Percentiles rank a stretch among this genome's conserved stretches.
Evolutionary conservation across 1,284 basidiomycete genomes (phyloP).

Genomic region (Ustilago nuda): DNA sequence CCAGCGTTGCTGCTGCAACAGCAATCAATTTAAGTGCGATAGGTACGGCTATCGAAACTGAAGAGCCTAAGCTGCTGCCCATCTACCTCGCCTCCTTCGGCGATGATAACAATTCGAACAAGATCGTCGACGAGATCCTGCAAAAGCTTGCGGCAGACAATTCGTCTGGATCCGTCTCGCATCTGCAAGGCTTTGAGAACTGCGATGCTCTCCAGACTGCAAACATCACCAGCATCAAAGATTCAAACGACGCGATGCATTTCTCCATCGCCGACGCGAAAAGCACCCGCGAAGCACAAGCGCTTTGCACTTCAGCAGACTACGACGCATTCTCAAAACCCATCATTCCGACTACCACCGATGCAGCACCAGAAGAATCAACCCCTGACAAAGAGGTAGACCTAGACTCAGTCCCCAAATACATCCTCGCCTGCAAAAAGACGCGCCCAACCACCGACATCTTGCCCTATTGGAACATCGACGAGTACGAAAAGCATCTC

Average conservation of each 20-base stretch:
- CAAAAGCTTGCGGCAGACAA: constrained; percentile 24
- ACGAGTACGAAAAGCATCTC: constrained; percentile 39
- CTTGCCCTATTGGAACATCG: constrained; percentile 49
- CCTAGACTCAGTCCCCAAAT: constrained; percentile 60
- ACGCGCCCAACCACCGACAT: constrained; percentile 13
- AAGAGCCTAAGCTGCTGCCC: constrained; percentile 42
- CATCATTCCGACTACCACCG: constrained; percentile 13
- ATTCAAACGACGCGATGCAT: constrained; percentile 76
- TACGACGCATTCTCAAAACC: constrained; percentile 44
- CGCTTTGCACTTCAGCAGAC: constrained; percentile 30
- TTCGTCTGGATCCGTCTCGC: constrained; percentile 1
- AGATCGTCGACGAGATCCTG: constrained; percentile 7
- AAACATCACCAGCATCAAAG: constrained; percentile 39
- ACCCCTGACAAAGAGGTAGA: constrained; percentile 53
- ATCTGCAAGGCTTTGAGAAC: constrained; percentile 19
- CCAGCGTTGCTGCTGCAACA: background rate
- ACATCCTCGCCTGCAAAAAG: constrained; percentile 44
- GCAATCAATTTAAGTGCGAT: background rate
- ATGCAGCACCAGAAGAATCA: constrained; percentile 12
- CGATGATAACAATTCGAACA: background rate
- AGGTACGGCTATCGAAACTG: constrained; percentile 24
- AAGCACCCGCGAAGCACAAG: constrained; percentile 20
- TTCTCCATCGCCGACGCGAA: constrained; percentile 69
- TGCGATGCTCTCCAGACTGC: constrained; percentile 19
- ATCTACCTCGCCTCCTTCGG: constrained; percentile 35